Evolutionary conservation across 169 alveolate genomes (phyloP), one percentile per base, ranked within the genome.

Genomic region (Plasmodium vinckei): DNA sequence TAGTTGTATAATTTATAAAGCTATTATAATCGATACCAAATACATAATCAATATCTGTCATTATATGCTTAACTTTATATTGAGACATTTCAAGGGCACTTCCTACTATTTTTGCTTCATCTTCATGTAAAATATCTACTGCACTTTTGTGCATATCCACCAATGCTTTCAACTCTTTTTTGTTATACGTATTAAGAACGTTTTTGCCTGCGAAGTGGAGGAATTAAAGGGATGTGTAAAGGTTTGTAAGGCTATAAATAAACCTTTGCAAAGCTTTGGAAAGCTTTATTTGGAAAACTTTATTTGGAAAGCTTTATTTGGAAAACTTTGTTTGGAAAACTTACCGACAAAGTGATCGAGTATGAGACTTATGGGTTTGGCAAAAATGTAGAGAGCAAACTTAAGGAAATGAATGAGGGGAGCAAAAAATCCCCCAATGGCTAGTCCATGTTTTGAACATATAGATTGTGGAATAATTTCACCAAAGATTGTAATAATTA

Each of bases 391-490:
- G 17, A 95, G 73, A 10, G 75, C 15, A 21, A 87, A 51, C 61
- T 91, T 93, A 12, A 95, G 73, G 13, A 89, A 49, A 44, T 89
- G 60, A 3, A 94, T 91, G 25, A 92, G 91, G 5, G 96, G 93
- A 2, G 96, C 91, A 69, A 95, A 95, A 71, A 94, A 93, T 4
- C 96, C 97, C 10, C 98, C 96, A 1, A 96, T 93, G 9, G 87
- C 94, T 44, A 96, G 87, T 12, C 96, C 97, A 77, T 96, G 94
- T 65, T 96, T 93, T 27, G 97, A 93, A 71, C 96, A 96, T 9
- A 96, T 70, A 23, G 98, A 89, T 73, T 96, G 97, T 1, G 98
- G 98, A 17, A 94, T 77, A 15, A 96, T 96, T 59, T 96, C 98
- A 2, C 98, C 98, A 63, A 96, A 92, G 47, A 96, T 73, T 49